A percentile compares a stretch with the other conserved stretches of the same genome.
phyloP scores from a whole-genome alignment of 2,329 filamentous ascomycete species.

The Arthroderma sp. region DNA sequence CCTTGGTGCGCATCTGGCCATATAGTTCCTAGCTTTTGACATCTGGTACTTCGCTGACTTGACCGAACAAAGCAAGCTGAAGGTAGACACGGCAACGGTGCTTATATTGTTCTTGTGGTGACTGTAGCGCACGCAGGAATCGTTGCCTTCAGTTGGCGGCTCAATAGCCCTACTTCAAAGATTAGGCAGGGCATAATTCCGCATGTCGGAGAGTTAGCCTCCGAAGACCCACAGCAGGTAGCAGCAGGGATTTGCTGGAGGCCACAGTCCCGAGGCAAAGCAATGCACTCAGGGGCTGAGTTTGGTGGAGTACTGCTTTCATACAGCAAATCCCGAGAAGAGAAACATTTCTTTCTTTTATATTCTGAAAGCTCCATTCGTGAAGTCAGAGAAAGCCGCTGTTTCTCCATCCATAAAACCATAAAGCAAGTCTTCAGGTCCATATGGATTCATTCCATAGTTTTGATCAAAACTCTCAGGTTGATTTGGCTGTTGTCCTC shows the following conservation, averaged over 20 bases:
- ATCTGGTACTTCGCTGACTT: too few relatives aligned
- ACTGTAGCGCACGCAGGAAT: neutral
- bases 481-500: slow-evolving; percentile 7
- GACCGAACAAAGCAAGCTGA: too few relatives aligned
- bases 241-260: neutral
- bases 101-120: too few relatives aligned
- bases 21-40: too few relatives aligned
- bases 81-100: too few relatives aligned
- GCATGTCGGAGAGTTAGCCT: neutral
- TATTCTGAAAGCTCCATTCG: slow-evolving; percentile 11
- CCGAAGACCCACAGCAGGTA: neutral
- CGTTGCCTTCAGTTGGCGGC: too few relatives aligned
- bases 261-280: neutral
- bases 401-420: slow-evolving; percentile 16
- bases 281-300: neutral
- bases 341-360: neutral
- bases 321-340: neutral
- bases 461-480: slow-evolving; percentile 9
- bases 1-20: neutral
- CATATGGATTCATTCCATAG: slow-evolving; percentile 10
- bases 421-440: slow-evolving; percentile 14
- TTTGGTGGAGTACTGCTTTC: neutral
- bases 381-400: slow-evolving; percentile 12
- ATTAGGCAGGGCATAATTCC: neutral
- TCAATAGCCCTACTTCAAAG: too few relatives aligned